Base-by-base conservation (phyloP, 495 filamentous ascomycete genomes). In the Darksidea phi region DNA sequence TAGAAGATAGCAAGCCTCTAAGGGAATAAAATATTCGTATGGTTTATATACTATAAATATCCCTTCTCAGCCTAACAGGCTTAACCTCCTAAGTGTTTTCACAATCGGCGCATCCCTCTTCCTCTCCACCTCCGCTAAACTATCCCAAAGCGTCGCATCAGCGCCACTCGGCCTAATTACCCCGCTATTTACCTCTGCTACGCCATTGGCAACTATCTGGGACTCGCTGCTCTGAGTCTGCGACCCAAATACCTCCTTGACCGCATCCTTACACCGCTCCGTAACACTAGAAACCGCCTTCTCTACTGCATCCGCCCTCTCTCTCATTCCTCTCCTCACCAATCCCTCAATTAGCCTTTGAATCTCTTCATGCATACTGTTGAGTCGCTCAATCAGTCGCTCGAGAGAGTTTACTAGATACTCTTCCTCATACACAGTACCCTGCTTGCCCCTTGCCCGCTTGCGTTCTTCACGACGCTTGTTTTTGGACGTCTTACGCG, bases 361-460 rank as follows among this genome's bases (percentile, higher is more conserved):
- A 0, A 88, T 82, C 65, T 97, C 94, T 0, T 77, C 75, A 17
- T 82, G 77, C 1, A 86, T 77, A 8, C 75, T 75, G 70, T 91
- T 90, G n/a, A 96, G 83, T 18, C 92, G 79, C 69, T 96, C 90
- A 21, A 95, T 83, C 38, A 97, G 77, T 36, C 94, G 77, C n/a
- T 86, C 79, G 34, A 96, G 84, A 63, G 86, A 90, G 67, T 89
- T 93, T 45, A 96, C 85, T 11, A 98, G 79, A 71, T 98, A 97
- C 74, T 97, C 94, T 72, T 97, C 94, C 69, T 98, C 94, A 71
- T 97, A 98, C 4, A 98, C 87, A 42, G 87, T 96, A 15, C 94
- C 94, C 79, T 97, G 96, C 72, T 95, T 90, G 13, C 94, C 94
- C 24, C 89, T 80, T 0, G 94, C 94, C 6, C 91, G 82, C 83